Conservation (phyloP, 2,329 filamentous ascomycete genomes). For the Dothidotthia symphoricarpi region DNA sequence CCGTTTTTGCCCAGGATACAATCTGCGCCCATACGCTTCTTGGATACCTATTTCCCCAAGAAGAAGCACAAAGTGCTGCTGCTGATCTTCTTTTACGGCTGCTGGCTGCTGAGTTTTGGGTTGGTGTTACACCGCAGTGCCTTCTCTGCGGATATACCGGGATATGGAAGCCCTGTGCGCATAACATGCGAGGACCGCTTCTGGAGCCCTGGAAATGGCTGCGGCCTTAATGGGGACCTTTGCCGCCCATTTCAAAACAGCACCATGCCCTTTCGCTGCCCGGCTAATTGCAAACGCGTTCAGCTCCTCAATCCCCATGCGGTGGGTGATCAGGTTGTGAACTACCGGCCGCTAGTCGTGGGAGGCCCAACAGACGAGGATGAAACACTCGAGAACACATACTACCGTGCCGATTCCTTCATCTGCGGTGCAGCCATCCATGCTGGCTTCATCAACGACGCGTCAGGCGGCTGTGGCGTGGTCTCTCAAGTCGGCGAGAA, state of each 20-base stretch:
- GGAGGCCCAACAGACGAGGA: slow-evolving; percentile 51
- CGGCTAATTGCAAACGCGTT: slow-evolving; percentile 66
- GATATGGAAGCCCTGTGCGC: slow-evolving; percentile 64
- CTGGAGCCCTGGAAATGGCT: slow-evolving; percentile 67
- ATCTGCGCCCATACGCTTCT: slow-evolving; percentile 61
- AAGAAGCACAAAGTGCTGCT: slow-evolving; percentile 59
- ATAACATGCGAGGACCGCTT: slow-evolving; percentile 68
- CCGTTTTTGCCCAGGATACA: slow-evolving; percentile 65
- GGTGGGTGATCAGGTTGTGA: slow-evolving; percentile 65
- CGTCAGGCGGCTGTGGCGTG: slow-evolving; percentile 77
- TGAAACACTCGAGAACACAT: slow-evolving; percentile 47
- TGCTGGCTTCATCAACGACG: slow-evolving; percentile 71
- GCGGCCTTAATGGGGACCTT: slow-evolving; percentile 70
- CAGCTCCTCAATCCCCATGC: slow-evolving; percentile 69
- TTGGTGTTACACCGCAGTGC: slow-evolving; percentile 66
- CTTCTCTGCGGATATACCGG: slow-evolving; percentile 60
- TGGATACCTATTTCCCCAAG: slow-evolving; percentile 63
- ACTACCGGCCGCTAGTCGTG: slow-evolving; percentile 56
- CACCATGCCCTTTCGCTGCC: slow-evolving; percentile 71
- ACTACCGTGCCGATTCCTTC: slow-evolving; percentile 87
- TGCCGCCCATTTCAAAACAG: slow-evolving; percentile 73
- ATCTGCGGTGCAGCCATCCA: slow-evolving; percentile 84
- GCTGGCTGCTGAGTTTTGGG: slow-evolving; percentile 69
- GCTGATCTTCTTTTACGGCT: slow-evolving; percentile 59
- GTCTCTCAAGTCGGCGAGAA: slow-evolving; percentile 70